Base-by-base conservation (phyloP, 179 eudicot species). In the Actinidia polygama region DNA sequence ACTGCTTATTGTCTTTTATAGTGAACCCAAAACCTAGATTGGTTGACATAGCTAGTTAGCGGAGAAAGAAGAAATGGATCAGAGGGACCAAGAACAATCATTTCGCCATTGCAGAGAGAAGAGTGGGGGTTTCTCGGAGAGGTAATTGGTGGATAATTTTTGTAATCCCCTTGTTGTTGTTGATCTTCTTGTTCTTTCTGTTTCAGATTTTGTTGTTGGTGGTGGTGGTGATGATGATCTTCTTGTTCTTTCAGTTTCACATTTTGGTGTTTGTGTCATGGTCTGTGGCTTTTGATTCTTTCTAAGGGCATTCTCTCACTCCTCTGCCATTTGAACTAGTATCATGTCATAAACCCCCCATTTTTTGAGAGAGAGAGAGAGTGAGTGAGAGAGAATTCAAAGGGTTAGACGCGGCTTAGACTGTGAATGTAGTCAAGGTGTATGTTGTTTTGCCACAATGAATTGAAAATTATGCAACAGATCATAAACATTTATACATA, bases 121-220 rank as follows among this genome's bases (percentile, higher is more conserved):
- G 76, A 69, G 49, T 9, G 47, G 7, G 58, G 76, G 57, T 72
- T 49, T 30, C 50, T 69, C 51, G 9, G n/a, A 11, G 47, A 36
- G 50, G 49, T 24, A 44, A 73, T 51, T 73, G 77, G 30, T 73
- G 36, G 68, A 15, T 63, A 63, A 51, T n/a, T 73, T 73, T 51
- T 54, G 18, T 3, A 12, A 47, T 51, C 59, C 9, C 6, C 1
- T 46, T 71, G 53, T 47, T 47, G 7, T 44, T 44, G 24, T 51
- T 21, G 40, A 47, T 73, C 40, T 12, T 23, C 58, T 6, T 46
- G 24, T 47, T 46, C 24, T 47, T 71, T 44, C 54, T 71, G 3
- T 47, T 71, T 69, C 21, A 0, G 10, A 6, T n/a, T 47, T 71
- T 8, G n/a, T n/a, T n/a, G n/a, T n/a, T n/a, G n/a, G n/a, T n/a